A percentile compares a stretch with the other conserved stretches of the same genome.
These are phyloP conservation scores for Xylariales sp. DNA, from an alignment of 2,329 filamentous ascomycete genomes.

Conservation along the genomic window DNA sequence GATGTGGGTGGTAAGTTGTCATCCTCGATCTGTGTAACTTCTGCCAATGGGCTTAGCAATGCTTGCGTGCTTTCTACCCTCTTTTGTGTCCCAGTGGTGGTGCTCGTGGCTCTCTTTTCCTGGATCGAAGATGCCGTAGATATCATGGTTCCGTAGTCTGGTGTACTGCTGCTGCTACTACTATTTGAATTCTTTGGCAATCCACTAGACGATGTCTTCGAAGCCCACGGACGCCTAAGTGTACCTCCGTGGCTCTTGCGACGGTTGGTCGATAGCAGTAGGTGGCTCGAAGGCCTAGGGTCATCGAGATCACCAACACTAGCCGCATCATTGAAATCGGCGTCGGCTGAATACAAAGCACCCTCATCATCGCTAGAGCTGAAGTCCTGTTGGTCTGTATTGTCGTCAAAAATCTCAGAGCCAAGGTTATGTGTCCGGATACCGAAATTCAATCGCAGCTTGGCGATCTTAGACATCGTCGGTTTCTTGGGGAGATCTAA, in stretches of 20 bases:
- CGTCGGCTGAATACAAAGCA: conserved; percentile 17
- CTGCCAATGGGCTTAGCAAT: conserved; percentile 5
- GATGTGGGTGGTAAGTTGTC: too few species aligned
- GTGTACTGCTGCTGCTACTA: conserved; percentile 2
- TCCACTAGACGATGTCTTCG: conserved; percentile 21
- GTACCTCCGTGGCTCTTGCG: conserved; percentile 38
- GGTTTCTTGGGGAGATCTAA: conserved; percentile 58
- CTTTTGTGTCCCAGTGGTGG: conserved; percentile 10
- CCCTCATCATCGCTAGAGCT: conserved; percentile 17
- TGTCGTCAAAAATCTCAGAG: conserved; percentile 49
- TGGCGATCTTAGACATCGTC: conserved; percentile 44
- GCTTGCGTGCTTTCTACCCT: conserved; percentile 10
- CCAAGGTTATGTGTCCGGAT: conserved; percentile 73
- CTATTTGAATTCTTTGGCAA: conserved; percentile 9
- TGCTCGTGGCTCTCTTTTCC: conserved; percentile 9
- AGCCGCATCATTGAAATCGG: conserved; percentile 31
- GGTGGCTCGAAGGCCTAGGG: conserved; percentile 23
- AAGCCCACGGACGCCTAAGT: conserved; percentile 21
- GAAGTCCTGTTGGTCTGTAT: conserved; percentile 10
- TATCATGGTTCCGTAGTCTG: conserved; percentile 21
- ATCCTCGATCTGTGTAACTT: too few species aligned
- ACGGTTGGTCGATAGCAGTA: conserved; percentile 20
- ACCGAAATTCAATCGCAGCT: conserved; percentile 63
- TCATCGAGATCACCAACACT: conserved; percentile 37
- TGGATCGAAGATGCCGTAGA: conserved; percentile 10